Percentiles rank a stretch among this genome's conserved stretches.
Conservation (phyloP, 2,329 filamentous ascomycete species). For the Coniella vitis region DNA sequence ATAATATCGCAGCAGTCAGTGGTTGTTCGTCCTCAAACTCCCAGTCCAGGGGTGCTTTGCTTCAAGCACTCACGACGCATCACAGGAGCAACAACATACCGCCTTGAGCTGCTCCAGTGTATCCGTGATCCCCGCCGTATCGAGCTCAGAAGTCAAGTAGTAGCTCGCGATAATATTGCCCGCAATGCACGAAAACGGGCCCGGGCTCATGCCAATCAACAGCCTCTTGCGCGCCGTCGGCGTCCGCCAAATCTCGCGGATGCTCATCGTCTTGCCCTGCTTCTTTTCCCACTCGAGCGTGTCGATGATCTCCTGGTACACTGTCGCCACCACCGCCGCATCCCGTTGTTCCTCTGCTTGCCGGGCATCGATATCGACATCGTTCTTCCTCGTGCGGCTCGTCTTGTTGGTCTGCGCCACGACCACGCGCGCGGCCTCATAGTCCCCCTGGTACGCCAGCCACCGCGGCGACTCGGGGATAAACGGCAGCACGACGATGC, state of each 20-base stretch:
- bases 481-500: conserved; percentile 32
- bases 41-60: no score
- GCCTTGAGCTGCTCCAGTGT: conserved; percentile 35
- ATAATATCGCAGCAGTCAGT: no score
- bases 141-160: conserved; percentile 35
- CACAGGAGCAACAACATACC: no score
- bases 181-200: conserved; percentile 26
- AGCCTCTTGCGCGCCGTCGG: conserved; percentile 30
- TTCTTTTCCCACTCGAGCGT: conserved; percentile 39
- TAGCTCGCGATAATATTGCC: conserved; percentile 35
- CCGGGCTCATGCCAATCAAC: conserved; percentile 30
- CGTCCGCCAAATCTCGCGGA: conserved; percentile 30
- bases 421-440: conserved; percentile 33
- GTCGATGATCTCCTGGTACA: conserved; percentile 40
- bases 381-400: conserved; percentile 33
- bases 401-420: conserved; percentile 38
- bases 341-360: no score
- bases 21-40: no score
- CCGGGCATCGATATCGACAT: no score
- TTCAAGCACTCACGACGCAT: no score
- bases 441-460: conserved; percentile 34
- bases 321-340: conserved; percentile 30
- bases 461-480: conserved; percentile 41
- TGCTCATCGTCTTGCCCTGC: conserved; percentile 28
- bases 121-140: conserved; percentile 39